phyloP scores from a whole-genome alignment of 768 basidiomycete genomes.

The Tylopilus cervinicoccineus region DNA sequence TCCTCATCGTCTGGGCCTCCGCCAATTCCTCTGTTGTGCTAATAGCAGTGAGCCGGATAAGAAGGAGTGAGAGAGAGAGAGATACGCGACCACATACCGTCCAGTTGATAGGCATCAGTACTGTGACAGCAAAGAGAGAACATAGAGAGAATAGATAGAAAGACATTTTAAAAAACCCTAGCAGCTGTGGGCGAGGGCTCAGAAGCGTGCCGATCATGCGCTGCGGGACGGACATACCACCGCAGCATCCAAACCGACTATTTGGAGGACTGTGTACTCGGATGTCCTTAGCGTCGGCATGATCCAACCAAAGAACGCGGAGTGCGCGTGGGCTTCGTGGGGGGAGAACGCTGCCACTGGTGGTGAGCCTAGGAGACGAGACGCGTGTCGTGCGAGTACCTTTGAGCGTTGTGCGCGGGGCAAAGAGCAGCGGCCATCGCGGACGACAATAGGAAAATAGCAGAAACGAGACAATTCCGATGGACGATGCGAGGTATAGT shows the following conservation, averaged over 20 bases:
- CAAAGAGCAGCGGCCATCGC: constrained; percentile 86
- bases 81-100: constrained; percentile 50
- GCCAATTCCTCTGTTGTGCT: constrained; percentile 74
- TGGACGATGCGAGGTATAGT: constrained; percentile 65
- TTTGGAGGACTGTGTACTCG: constrained; percentile 91
- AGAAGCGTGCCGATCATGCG: neutral
- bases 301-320: constrained; percentile 94
- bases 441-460: constrained; percentile 87
- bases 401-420: constrained; percentile 92
- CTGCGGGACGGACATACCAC: constrained; percentile 58
- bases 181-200: constrained; percentile 49
- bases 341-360: constrained; percentile 74
- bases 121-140: constrained; percentile 72
- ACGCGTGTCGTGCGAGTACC: constrained; percentile 41
- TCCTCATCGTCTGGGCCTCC: constrained; percentile 41
- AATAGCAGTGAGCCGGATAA: neutral
- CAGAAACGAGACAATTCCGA: constrained; percentile 79
- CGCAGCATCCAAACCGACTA: constrained; percentile 94
- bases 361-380: constrained; percentile 1
- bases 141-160: constrained; percentile 89
- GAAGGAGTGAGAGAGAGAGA: neutral
- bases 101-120: constrained; percentile 96
- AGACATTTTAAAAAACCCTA: constrained; percentile 94
- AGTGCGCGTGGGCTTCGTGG: constrained; percentile 84
- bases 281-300: constrained; percentile 86